Evolutionary conservation across 768 basidiomycete species (phyloP), one percentile per base, ranked within the genome.

Genomic region (Inosperma sp.): DNA sequence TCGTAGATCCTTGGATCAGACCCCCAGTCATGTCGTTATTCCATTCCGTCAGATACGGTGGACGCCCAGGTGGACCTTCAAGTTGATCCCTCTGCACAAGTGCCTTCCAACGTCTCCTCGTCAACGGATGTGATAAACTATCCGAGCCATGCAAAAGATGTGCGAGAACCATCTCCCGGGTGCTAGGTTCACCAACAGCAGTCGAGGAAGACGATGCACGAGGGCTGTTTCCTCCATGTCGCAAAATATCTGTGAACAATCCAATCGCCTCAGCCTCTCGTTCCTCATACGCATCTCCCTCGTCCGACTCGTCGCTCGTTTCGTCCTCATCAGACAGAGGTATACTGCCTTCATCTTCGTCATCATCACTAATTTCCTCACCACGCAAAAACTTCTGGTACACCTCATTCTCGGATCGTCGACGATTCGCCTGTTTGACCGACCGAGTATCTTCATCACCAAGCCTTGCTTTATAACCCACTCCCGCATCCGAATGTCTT

Each of bases 361-460:
- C 67, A 16, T 75, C 75, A 19, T 72, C 72, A 29, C 67, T 70
- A 7, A 74, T 69, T 40, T 68, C 68, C 47, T 86, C 84, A 9
- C 83, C 86, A 13, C 75, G 70, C 53, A 86, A 65, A 57, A 88
- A 87, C 26, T 77, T 70, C 51, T 67, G 64, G 61, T 86, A 86
- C 2, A 76, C 51, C 30, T 73, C 72, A 22, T 60, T 66, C 4
- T 73, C 72, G 19, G 56, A n/a, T 68, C 36, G 53, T 54, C n/a
- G 56, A 54, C 14, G 42, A 49, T 13, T 57, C 56, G 23, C 55
- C n/a, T 68, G 59, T n/a, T 53, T 52, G 16, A 43, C 40, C 49
- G 42, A 68, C 21, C 60, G 66, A 4, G 63, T 64, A 3, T 59
- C 68, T 9, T 53, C 58, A 6, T 60, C 58, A 22, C 71, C 68